A percentile compares a stretch with the other conserved stretches of the same genome.
These are phyloP conservation scores for Clavaria fumosa DNA, from an alignment of 768 basidiomycete genomes.

Conservation along the genomic window DNA sequence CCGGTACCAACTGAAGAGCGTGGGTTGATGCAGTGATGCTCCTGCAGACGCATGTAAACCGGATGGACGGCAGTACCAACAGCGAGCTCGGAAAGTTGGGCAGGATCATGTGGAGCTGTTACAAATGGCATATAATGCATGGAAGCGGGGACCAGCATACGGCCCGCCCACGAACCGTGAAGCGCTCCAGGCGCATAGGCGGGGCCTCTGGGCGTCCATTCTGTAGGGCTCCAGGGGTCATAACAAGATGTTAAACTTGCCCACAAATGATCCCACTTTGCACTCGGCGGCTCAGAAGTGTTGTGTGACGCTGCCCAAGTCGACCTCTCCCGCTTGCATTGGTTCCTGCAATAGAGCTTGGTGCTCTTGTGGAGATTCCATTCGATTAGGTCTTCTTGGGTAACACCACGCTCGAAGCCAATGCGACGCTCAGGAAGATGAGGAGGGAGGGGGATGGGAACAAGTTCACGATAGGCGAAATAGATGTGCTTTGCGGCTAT, in stretches of 20 bases:
- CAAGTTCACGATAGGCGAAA: constrained; percentile 39
- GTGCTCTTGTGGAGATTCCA: constrained; percentile 30
- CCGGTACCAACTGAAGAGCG: constrained; percentile 2
- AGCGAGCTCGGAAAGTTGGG: constrained; percentile 19
- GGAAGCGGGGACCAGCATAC: constrained; percentile 28
- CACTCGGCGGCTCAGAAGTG: constrained; percentile 1
- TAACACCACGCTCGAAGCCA: constrained; percentile 23
- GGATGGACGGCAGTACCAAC: constrained; percentile 29
- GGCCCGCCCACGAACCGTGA: constrained; percentile 46
- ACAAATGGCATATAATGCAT: constrained; percentile 17
- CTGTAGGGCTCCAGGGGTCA: constrained; percentile 15
- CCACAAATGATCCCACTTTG: constrained; percentile 8
- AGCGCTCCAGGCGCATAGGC: constrained; percentile 37
- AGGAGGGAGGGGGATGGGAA: constrained; percentile 27
- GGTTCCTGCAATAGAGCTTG: constrained; percentile 14
- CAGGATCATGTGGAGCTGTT: constrained; percentile 12
- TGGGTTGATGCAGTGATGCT: constrained; percentile 28
- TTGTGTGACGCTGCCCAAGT: not conserved
- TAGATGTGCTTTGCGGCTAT: constrained; percentile 49
- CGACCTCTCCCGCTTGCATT: constrained; percentile 1
- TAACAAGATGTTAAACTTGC: constrained; percentile 25
- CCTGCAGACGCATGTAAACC: constrained; percentile 41
- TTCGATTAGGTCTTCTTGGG: constrained; percentile 44
- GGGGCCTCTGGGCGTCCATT: constrained; percentile 17
- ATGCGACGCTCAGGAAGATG: constrained; percentile 20